phyloP scores from a whole-genome alignment of 345 rosid species.

The Trapa bicornis region DNA sequence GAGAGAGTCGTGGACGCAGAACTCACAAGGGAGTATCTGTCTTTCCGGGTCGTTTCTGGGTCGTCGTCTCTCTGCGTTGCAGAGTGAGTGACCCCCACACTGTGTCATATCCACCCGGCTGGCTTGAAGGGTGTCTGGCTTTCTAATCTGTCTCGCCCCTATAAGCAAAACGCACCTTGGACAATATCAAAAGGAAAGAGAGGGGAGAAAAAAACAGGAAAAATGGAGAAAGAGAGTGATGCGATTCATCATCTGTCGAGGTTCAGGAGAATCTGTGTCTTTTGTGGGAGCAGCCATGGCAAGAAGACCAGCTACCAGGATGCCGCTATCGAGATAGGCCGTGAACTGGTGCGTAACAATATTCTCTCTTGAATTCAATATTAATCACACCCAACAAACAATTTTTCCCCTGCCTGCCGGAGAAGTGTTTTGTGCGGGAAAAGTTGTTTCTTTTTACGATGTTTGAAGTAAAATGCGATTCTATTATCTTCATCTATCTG shows the following conservation, averaged over 20 bases:
- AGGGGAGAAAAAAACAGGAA: not conserved
- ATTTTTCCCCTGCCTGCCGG: not conserved
- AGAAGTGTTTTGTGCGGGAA: not conserved
- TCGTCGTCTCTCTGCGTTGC: not conserved
- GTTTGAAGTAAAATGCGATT: no score
- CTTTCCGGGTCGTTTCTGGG: no score
- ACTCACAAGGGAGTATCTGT: no score
- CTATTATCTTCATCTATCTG: no score
- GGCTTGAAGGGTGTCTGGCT: not conserved
- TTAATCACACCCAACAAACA: conserved; percentile 2
- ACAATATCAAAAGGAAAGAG: not conserved
- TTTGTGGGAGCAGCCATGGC: conserved; percentile 83
- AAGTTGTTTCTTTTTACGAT: not conserved
- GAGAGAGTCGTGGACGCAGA: conserved; percentile 1
- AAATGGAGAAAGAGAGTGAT: conserved; percentile 11
- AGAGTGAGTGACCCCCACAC: not conserved
- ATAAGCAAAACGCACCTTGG: not conserved
- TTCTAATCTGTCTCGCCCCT: no score
- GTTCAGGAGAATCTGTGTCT: conserved; percentile 71
- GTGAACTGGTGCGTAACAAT: conserved; percentile 48
- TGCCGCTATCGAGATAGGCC: conserved; percentile 78
- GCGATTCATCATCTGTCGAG: conserved; percentile 21
- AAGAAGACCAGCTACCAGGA: conserved; percentile 78
- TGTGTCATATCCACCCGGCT: not conserved
- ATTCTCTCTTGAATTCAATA: not conserved